Evolutionary conservation across 2,329 filamentous ascomycete species (phyloP).

Genomic region (Alternaria brassicicola): DNA sequence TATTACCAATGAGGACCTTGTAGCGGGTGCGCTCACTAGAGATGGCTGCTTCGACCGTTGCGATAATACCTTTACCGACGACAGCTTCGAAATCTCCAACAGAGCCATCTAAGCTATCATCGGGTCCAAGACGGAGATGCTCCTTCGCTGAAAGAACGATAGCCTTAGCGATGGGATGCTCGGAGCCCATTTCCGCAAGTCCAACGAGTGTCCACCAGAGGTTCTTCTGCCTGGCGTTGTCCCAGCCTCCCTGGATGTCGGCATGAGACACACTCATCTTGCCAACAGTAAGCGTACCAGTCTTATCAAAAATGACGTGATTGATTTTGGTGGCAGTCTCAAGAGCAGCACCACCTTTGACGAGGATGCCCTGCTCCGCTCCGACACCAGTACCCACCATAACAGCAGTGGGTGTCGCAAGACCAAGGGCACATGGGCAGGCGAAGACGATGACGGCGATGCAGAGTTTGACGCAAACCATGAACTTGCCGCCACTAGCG

Average conservation of each 20-base stretch:
- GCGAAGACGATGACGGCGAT: slow-evolving; percentile 99
- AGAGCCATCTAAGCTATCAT: slow-evolving; percentile 79
- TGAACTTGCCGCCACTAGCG: slow-evolving; percentile 84
- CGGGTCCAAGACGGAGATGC: slow-evolving; percentile 73
- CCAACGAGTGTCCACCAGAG: slow-evolving; percentile 97
- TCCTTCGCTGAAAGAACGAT: slow-evolving; percentile 77
- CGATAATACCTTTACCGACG: slow-evolving; percentile 85
- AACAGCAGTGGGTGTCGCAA: slow-evolving; percentile 94
- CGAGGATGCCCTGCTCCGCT: slow-evolving; percentile 93
- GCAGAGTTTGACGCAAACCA: slow-evolving; percentile 96
- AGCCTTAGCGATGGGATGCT: slow-evolving; percentile 94
- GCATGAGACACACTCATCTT: slow-evolving; percentile 89
- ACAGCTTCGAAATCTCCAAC: slow-evolving; percentile 82
- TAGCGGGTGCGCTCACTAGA: slow-evolving; percentile 73
- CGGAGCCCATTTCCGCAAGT: slow-evolving; percentile 92
- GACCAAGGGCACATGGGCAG: slow-evolving; percentile 93
- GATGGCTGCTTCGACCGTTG: slow-evolving; percentile 76
- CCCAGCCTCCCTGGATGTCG: slow-evolving; percentile 72
- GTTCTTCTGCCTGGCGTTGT: slow-evolving; percentile 68
- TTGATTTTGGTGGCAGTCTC: slow-evolving; percentile 90
- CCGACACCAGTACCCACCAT: slow-evolving; percentile 99
- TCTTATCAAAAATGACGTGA: slow-evolving; percentile 93
- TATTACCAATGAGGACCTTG: slow-evolving; percentile 82
- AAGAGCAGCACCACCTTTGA: slow-evolving; percentile 92
- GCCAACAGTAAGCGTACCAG: slow-evolving; percentile 89